Conservation (phyloP, 495 filamentous ascomycete species). For the Hypomontagnella monticulosa region DNA sequence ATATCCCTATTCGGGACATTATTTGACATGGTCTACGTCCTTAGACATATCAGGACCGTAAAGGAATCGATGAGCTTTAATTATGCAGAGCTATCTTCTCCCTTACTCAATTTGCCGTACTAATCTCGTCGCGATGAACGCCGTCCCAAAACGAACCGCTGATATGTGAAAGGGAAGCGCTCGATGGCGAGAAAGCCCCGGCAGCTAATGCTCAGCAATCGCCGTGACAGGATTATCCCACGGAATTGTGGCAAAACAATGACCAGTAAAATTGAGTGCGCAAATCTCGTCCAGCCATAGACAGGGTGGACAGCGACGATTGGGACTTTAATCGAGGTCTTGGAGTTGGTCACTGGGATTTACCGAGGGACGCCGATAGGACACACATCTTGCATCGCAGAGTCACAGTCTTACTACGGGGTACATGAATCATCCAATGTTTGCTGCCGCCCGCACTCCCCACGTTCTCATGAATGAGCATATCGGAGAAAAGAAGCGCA, state of each 20-base stretch:
- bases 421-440: conserved; percentile 33
- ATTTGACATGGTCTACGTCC: conserved; percentile 12
- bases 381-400: conserved; percentile 28
- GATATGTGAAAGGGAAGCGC: conserved; percentile 8
- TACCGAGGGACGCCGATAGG: conserved; percentile 38
- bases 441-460: conserved; percentile 24
- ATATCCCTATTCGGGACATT: conserved; percentile 24
- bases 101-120: conserved; percentile 19
- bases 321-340: conserved; percentile 32
- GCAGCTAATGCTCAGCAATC: conserved; percentile 15
- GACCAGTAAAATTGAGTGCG: conserved; percentile 32
- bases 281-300: conserved; percentile 14
- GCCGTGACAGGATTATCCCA: conserved; percentile 3
- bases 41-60: not conserved
- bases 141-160: conserved; percentile 2
- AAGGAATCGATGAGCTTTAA: not conserved
- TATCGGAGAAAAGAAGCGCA: conserved; percentile 42
- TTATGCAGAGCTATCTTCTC: conserved; percentile 6
- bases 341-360: conserved; percentile 24
- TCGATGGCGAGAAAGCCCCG: conserved; percentile 29
- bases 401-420: conserved; percentile 41
- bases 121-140: not conserved
- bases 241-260: conserved; percentile 14
- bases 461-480: conserved; percentile 34
- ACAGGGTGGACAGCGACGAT: conserved; percentile 12